These are phyloP conservation scores for Fusarium miscanthi DNA, from an alignment of 2,329 filamentous ascomycete genomes.

Conservation along the genomic window DNA sequence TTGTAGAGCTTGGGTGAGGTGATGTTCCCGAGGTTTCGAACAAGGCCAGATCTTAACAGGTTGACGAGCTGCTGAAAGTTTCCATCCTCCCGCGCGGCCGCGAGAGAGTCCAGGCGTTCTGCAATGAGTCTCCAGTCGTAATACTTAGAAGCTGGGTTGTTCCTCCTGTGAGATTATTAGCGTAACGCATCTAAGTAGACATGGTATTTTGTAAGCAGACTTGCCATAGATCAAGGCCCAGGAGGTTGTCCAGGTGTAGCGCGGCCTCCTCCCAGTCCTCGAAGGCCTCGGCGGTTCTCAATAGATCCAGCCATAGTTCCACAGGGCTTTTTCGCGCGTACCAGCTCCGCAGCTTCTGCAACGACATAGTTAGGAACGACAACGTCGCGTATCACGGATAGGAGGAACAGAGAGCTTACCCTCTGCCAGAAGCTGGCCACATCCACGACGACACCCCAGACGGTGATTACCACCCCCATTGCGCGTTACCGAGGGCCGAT, in stretches of 20 bases:
- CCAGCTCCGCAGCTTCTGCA: conserved; percentile 75
- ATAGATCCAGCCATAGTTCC: conserved; percentile 72
- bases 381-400: conserved; percentile 8
- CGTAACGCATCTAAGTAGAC: neutral
- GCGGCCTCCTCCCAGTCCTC: conserved; percentile 92
- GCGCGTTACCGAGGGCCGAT: conserved; percentile 52
- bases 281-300: conserved; percentile 75
- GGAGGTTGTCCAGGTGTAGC: conserved; percentile 80
- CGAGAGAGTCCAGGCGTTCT: conserved; percentile 77
- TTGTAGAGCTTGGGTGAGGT: conserved; percentile 85
- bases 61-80: conserved; percentile 82
- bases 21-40: conserved; percentile 93
- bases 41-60: conserved; percentile 79
- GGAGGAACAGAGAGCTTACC: conserved; percentile 54
- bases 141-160: conserved; percentile 80
- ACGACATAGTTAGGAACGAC: conserved; percentile 31
- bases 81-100: conserved; percentile 74
- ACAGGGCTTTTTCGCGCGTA: conserved; percentile 72
- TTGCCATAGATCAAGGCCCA: conserved; percentile 85
- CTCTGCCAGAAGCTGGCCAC: conserved; percentile 72
- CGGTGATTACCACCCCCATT: conserved; percentile 58
- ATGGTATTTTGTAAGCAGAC: conserved; percentile 17
- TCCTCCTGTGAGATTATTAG: conserved; percentile 68
- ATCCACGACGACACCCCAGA: conserved; percentile 70
- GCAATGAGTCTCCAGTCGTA: conserved; percentile 91